Evolutionary conservation across 345 rosid species (phyloP), one percentile per base, ranked within the genome.

Genomic region (Clausena lansium): DNA sequence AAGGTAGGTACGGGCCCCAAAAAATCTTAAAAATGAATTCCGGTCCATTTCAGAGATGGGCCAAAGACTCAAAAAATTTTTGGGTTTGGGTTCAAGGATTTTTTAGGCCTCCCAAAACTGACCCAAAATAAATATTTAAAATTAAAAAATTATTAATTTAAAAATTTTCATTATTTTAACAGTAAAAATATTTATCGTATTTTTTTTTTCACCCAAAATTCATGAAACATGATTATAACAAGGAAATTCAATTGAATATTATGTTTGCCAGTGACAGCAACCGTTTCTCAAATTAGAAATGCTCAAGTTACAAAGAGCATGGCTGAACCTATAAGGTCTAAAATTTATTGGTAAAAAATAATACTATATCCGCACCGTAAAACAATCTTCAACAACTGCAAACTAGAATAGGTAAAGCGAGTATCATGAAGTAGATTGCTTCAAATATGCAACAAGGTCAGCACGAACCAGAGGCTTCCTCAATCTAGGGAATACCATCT

Each of bases 401-500:
- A 80, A 80, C 60, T 54, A 77, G 58, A 45, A 68, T 19, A 32
- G 33, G 33, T 38, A 41, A 60, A 28, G 39, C 30, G 75, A 67
- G n/a, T 15, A 22, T 30, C 81, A 80, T 4, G 98, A 88, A 78
- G 97, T 93, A 9, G 97, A 77, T 83, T 88, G 81, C 92, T 93
- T 95, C 91, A 95, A 84, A 82, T 86, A 95, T 36, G 99, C 93
- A 58, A 95, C 93, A 81, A 95, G 99, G 62, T 95, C 98, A 2
- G 96, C 94, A 2, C 98, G 98, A 0, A 93, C 98, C 79, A 92
- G 93, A 1, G 99, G 97, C 88, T 93, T 94, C 92, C 93, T 94
- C 68, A 94, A 77, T 75, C 98, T 98, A 70, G 98, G 98, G 87
- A 95, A 95, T 50, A 95, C 99, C 99, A 95, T 95, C 91, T 95